Percentiles rank a stretch among this genome's conserved stretches.
Conservation (phyloP, 306 rosid species). For the Casuarina equisetifolia region DNA sequence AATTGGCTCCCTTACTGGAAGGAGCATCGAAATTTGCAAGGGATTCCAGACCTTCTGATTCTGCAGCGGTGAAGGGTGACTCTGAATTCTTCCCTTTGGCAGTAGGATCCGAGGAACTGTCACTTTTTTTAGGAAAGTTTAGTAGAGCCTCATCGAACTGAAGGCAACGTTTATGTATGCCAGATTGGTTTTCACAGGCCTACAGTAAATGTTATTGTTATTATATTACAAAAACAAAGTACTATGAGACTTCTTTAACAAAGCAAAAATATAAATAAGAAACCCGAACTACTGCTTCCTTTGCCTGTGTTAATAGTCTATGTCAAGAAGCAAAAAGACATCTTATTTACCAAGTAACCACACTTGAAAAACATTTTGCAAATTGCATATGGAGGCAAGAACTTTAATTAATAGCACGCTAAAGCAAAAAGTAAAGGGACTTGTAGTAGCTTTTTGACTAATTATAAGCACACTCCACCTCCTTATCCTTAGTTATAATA, state of each 20-base stretch:
- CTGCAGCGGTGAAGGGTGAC: slow-evolving; percentile 15
- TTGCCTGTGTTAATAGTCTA: neutral
- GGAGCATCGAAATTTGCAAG: slow-evolving; percentile 23
- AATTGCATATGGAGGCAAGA: neutral
- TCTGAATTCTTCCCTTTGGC: slow-evolving; percentile 22
- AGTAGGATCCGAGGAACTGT: slow-evolving; percentile 19
- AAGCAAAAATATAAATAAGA: neutral
- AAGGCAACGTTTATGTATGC: slow-evolving; percentile 55
- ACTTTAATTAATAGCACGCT: neutral
- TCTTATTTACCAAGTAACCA: slow-evolving; percentile 5
- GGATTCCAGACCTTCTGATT: slow-evolving; percentile 22
- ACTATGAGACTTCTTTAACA: neutral
- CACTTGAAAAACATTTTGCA: slow-evolving; percentile 11
- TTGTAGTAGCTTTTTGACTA: neutral
- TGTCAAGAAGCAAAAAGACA: neutral
- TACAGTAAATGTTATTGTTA: slow-evolving; percentile 30
- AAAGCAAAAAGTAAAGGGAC: neutral
- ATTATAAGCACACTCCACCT: no score
- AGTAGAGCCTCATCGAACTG: slow-evolving; percentile 52
- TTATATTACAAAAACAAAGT: slow-evolving; percentile 5
- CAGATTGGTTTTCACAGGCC: slow-evolving; percentile 45
- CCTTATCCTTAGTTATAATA: no score
- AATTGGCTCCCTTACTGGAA: slow-evolving; percentile 28
- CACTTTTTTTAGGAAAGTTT: slow-evolving; percentile 24
- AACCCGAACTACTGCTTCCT: slow-evolving; percentile 8